Base-by-base conservation (phyloP, 768 basidiomycete species). In the Suillus bovinus region DNA sequence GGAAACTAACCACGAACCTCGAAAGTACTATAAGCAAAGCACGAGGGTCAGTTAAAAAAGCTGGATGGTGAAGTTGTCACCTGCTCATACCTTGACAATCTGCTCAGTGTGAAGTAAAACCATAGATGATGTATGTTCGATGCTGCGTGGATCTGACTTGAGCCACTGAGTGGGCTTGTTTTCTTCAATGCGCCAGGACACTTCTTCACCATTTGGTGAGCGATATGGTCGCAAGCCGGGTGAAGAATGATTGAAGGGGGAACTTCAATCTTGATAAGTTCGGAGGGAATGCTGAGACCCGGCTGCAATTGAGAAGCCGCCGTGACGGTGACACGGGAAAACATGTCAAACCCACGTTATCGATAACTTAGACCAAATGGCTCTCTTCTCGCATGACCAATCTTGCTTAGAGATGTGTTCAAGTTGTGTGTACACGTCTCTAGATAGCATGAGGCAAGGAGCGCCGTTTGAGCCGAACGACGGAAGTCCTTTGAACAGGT, bases 21-120 rank as follows among this genome's bases (percentile, higher is more conserved):
- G 42, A 50, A 44, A 64, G 38, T 64, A 64, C 63, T 64, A 46
- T 20, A 11, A n/a, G 17, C 20, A 55, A 31, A 24, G 16, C 13
- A 11, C 22, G 16, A 33, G 38, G 53, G 14, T 13, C 6, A 9
- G 27, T 24, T 17, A 4, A 36, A 39, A 34, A 61, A 17, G 16
- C 34, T 33, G 13, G 5, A 55, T n/a, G 8, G 5, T 20, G 22
- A 14, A n/a, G n/a, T 11, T n/a, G 4, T 34, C 22, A 11, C 24
- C 5, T 9, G 16, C 22, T 61, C 63, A n/a, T 52, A 64, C 63
- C 38, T 61, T 64, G 39, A 62, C 58, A 5, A 52, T 61, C 22
- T 64, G 61, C 31, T 46, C 49, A 17, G 60, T 61, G 39, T 62
- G 60, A 14, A 64, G 54, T 61, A 61, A 64, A 55, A 55, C 54